Evolutionary conservation across 352 stramenopile genomes (phyloP).

Genomic region (Globisporangium nunn): DNA sequence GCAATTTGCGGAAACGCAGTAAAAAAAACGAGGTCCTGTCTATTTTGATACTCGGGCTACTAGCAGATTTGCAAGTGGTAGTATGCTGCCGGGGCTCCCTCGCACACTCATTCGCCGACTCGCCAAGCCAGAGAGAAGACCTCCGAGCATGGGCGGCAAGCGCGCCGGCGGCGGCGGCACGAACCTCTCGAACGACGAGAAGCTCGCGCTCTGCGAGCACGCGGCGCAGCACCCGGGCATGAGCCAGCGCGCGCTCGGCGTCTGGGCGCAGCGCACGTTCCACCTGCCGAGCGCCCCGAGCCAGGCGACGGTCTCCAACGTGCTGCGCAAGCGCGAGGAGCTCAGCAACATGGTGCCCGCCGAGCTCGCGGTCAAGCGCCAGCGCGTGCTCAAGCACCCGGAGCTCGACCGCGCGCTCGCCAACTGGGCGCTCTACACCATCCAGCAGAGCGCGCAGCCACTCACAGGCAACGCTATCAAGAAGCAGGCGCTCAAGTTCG

Average conservation of each 20-base stretch:
- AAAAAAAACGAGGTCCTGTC: background rate
- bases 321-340: slow-evolving; percentile 33
- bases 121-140: too few species aligned
- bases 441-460: slow-evolving; percentile 14
- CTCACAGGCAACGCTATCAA: slow-evolving; percentile 25
- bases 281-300: slow-evolving; percentile 31
- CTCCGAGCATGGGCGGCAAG: background rate
- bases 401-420: slow-evolving; percentile 41
- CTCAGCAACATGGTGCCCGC: slow-evolving; percentile 28
- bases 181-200: slow-evolving; percentile 11
- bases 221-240: slow-evolving; percentile 3
- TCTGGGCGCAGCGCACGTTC: slow-evolving; percentile 48
- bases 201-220: slow-evolving; percentile 9
- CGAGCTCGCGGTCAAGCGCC: slow-evolving; percentile 28
- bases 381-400: slow-evolving; percentile 35
- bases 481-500: slow-evolving; percentile 29
- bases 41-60: background rate
- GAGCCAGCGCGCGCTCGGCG: slow-evolving; percentile 7
- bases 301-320: slow-evolving; percentile 58
- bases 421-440: slow-evolving; percentile 33
- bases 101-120: background rate
- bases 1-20: too few species aligned
- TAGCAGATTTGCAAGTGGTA: background rate
- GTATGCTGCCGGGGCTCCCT: background rate
- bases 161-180: background rate